A percentile compares a stretch with the other conserved stretches of the same genome.
Evolutionary conservation across 2,329 filamentous ascomycete genomes (phyloP).

Genomic region (Paecilomyces variotii): DNA sequence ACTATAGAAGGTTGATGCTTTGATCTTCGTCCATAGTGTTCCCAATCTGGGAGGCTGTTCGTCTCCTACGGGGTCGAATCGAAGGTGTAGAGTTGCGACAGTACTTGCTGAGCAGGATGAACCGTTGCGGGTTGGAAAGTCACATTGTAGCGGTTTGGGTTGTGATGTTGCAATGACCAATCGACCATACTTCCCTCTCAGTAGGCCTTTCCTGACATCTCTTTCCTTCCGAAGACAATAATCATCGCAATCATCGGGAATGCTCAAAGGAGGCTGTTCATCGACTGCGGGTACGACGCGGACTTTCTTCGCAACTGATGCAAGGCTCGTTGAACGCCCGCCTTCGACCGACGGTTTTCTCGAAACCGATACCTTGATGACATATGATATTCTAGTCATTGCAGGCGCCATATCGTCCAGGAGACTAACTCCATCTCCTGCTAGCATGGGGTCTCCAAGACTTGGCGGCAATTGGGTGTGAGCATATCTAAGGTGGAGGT

Average conservation of each 20-base stretch:
- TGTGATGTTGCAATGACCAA: slow-evolving; percentile 51
- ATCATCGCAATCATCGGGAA: slow-evolving; percentile 37
- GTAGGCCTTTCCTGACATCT: slow-evolving; percentile 52
- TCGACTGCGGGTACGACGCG: slow-evolving; percentile 52
- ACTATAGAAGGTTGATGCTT: slow-evolving; percentile 51
- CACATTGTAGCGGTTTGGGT: slow-evolving; percentile 48
- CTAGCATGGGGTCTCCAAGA: slow-evolving; percentile 50
- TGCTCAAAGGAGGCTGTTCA: slow-evolving; percentile 52
- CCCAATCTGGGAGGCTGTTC: slow-evolving; percentile 47
- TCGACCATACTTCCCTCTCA: slow-evolving; percentile 49
- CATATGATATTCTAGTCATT: slow-evolving; percentile 55
- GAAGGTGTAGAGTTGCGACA: slow-evolving; percentile 48
- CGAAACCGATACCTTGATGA: slow-evolving; percentile 42
- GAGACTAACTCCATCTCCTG: slow-evolving; percentile 41
- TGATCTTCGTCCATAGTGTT: slow-evolving; percentile 47
- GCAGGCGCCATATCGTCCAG: slow-evolving; percentile 56
- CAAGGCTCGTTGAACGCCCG: slow-evolving; percentile 36
- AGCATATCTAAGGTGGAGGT: slow-evolving; percentile 44
- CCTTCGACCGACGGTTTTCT: slow-evolving; percentile 29
- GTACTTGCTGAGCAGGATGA: slow-evolving; percentile 40
- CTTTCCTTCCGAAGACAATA: slow-evolving; percentile 53
- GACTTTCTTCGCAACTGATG: slow-evolving; percentile 46
- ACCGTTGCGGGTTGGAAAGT: slow-evolving; percentile 24
- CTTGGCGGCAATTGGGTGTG: slow-evolving; percentile 56
- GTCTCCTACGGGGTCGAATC: slow-evolving; percentile 52